phyloP scores from a whole-genome alignment of 306 rosid genomes.

The Quercus bicolor region DNA sequence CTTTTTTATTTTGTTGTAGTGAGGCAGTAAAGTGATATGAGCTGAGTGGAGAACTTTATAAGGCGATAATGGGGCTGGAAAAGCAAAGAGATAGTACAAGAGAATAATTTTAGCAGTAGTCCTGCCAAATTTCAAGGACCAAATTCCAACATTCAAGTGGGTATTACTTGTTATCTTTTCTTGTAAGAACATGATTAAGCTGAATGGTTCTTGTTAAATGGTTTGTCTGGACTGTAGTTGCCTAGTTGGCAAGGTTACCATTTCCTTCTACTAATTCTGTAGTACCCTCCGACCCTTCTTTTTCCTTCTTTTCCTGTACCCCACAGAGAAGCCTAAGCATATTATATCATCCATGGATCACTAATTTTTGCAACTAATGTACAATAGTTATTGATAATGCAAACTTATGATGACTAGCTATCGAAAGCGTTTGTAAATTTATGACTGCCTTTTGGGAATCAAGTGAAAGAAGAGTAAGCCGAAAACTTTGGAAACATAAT shows the following conservation, averaged over 20 bases:
- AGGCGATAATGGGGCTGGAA: constrained; percentile 23
- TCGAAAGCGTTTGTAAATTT: no score
- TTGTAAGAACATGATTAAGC: not conserved
- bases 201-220: not conserved
- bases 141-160: not conserved
- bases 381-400: no score
- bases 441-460: no score
- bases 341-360: no score
- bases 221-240: not conserved
- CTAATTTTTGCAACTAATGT: no score
- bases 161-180: not conserved
- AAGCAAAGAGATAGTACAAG: not conserved
- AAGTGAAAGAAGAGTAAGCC: no score
- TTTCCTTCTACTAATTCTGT: not conserved
- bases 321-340: no score
- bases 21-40: constrained; percentile 2
- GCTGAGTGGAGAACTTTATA: constrained; percentile 30
- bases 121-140: constrained; percentile 7
- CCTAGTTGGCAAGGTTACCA: no score
- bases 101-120: not conserved
- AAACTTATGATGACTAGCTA: no score
- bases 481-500: no score
- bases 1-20: not conserved
- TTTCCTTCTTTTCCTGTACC: not conserved
- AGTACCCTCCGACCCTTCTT: not conserved